Conservation (phyloP, 805 yeast species). For the Hanseniaspora thailandica region DNA sequence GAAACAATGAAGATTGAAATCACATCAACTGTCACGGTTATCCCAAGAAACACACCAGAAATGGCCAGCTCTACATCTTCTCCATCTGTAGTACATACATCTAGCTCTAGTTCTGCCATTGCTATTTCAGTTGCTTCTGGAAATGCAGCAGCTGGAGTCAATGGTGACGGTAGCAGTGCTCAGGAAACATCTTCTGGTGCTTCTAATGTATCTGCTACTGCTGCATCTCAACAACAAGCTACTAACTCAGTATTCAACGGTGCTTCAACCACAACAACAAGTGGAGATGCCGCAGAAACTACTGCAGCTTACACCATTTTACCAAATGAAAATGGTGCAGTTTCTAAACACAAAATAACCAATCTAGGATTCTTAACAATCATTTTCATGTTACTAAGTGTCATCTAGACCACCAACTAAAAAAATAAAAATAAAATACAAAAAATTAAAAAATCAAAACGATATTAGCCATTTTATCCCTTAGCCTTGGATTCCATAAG, state of each 20-base stretch:
- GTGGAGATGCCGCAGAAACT: background rate
- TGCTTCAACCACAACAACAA: background rate
- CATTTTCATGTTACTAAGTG: background rate
- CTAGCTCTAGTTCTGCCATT: background rate
- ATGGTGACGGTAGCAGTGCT: background rate
- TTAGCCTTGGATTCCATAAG: background rate
- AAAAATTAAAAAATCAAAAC: background rate
- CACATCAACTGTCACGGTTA: conserved; percentile 10
- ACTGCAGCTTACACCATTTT: background rate
- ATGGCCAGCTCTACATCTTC: background rate
- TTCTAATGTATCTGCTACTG: background rate
- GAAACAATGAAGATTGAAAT: conserved; percentile 8
- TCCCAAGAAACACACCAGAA: background rate
- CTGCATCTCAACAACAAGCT: background rate
- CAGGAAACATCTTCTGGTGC: background rate
- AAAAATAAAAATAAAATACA: background rate
- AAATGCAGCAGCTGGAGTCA: too few relatives aligned
- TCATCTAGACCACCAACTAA: background rate
- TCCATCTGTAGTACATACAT: background rate
- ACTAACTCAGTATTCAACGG: background rate
- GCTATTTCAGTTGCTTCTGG: background rate
- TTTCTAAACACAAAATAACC: background rate
- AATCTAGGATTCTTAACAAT: background rate
- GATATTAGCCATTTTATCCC: background rate
- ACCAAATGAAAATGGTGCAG: conserved; percentile 1